phyloP scores from a whole-genome alignment of 2,329 filamentous ascomycete genomes.

The Fusarium sublunatum region DNA sequence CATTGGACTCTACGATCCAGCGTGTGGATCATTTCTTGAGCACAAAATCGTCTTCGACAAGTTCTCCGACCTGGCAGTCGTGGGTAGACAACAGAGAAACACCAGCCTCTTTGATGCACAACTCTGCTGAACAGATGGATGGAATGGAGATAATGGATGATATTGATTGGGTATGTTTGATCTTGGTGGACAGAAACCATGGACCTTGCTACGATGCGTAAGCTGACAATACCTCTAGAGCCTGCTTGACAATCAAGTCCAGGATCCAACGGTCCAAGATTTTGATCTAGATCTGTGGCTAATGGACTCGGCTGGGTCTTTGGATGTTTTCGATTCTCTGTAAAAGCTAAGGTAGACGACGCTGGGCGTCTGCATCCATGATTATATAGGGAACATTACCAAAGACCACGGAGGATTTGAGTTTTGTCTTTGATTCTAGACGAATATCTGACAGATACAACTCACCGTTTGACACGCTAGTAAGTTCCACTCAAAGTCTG shows the following conservation, averaged over 20 bases:
- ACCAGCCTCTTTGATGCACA: fast-evolving
- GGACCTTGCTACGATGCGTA: background rate
- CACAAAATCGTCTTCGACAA: fast-evolving
- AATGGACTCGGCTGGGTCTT: constrained; percentile 7
- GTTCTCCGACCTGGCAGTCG: fast-evolving
- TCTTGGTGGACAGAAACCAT: background rate
- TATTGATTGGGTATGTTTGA: constrained; percentile 39
- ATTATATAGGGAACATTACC: too few species aligned
- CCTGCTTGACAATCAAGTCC: constrained; percentile 28
- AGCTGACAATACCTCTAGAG: background rate
- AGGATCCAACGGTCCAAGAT: constrained; percentile 7
- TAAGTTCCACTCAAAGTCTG: too few species aligned
- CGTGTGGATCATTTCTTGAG: constrained; percentile 13
- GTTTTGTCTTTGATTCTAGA: too few species aligned
- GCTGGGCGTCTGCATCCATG: too few species aligned
- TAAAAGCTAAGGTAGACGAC: background rate
- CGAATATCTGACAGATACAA: too few species aligned
- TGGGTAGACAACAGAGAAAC: fast-evolving
- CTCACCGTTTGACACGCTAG: too few species aligned
- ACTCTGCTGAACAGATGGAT: constrained; percentile 4
- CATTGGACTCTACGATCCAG: constrained; percentile 34
- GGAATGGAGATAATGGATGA: constrained; percentile 19
- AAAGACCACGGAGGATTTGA: too few species aligned
- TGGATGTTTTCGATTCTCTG: background rate
- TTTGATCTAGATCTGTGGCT: constrained; percentile 33